Evolutionary conservation across 2,329 filamentous ascomycete species (phyloP), one percentile per base, ranked within the genome.

Genomic region (Verticillium tricorpus): DNA sequence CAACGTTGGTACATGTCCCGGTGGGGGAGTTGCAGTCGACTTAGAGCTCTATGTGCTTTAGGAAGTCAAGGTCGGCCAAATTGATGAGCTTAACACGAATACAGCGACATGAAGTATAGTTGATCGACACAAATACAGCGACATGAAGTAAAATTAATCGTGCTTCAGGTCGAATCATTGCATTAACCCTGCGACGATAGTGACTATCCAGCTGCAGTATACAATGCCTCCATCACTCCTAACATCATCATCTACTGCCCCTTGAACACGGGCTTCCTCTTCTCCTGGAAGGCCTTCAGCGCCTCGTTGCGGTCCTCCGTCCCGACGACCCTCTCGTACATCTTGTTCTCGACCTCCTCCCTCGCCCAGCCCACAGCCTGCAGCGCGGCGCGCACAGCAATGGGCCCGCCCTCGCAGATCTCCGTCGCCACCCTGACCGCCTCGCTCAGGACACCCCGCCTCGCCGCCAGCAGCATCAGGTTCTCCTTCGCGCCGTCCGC

Each of bases 241-340:
- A n/a, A 11, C 17, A 3, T 6, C 22, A 1, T 31, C 2, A 11
- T 28, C 74, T 72, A 85, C 69, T 79, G 75, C 1, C 85, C 83
- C 71, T 79, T 84, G 68, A 87, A 87, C 4, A 82, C 76, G 17
- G 85, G 82, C 73, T 81, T 85, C 67, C 85, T 79, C 81, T 86
- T 87, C 72, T 87, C 84, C 63, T 75, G 77, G 78, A 99, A 99
- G 0, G 95, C 95, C 74, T 78, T 85, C 65, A 99, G 80, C 39
- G 95, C 95, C 82, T 98, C 95, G 69, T 92, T 81, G 63, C 93
- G 83, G 79, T 99, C 95, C 72, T 93, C 89, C 0, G 92, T 97
- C 64, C 82, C 84, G 17, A 97, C 84, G 4, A 98, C 92, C 31
- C 88, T 81, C 70, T 92, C 85, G 74, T 98, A 98, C 78, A 93